phyloP scores from a whole-genome alignment of 2,329 filamentous ascomycete genomes.

The Scedosporium minutisporum region DNA sequence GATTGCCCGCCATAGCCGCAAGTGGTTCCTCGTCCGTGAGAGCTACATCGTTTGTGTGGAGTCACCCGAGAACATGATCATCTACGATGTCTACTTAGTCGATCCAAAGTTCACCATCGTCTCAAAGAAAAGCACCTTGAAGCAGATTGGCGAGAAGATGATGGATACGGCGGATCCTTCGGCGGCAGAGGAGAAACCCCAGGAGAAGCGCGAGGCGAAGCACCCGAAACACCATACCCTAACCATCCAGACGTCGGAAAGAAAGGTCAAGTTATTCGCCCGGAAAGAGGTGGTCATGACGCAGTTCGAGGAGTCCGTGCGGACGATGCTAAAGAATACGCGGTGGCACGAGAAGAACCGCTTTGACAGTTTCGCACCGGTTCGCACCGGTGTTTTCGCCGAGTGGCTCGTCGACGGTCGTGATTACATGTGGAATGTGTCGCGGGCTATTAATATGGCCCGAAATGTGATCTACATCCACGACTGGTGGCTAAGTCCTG shows the following conservation, averaged over 20 bases:
- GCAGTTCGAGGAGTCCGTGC: slow-evolving; percentile 91
- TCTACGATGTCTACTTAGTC: slow-evolving; percentile 97
- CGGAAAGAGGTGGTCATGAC: slow-evolving; percentile 80
- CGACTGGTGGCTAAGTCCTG: slow-evolving; percentile 97
- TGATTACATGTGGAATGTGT: slow-evolving; percentile 99
- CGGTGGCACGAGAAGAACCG: slow-evolving; percentile 76
- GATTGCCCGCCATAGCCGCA: slow-evolving; percentile 74
- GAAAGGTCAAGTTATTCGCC: slow-evolving; percentile 83
- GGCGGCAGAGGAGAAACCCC: slow-evolving; percentile 2
- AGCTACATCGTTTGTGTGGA: slow-evolving; percentile 98
- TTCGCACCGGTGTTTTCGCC: slow-evolving; percentile 76
- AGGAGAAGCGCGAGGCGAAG: background rate
- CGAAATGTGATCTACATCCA: slow-evolving; percentile 98
- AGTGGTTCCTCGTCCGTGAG: slow-evolving; percentile 97
- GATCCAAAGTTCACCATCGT: slow-evolving; percentile 80
- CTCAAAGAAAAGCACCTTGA: slow-evolving; percentile 54
- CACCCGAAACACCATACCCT: slow-evolving; percentile 66
- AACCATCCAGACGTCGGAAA: slow-evolving; percentile 81
- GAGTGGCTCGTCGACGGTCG: slow-evolving; percentile 95
- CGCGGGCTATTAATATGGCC: slow-evolving; percentile 90
- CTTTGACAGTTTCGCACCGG: slow-evolving; percentile 88
- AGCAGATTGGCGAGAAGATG: slow-evolving; percentile 46
- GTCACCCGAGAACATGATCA: slow-evolving; percentile 96
- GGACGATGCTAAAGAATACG: slow-evolving; percentile 73
- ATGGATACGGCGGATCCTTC: slow-evolving; percentile 24